Evolutionary conservation across 192 early-diverging fungal species (phyloP).

Genomic region (Umbelopsis isabellina): DNA sequence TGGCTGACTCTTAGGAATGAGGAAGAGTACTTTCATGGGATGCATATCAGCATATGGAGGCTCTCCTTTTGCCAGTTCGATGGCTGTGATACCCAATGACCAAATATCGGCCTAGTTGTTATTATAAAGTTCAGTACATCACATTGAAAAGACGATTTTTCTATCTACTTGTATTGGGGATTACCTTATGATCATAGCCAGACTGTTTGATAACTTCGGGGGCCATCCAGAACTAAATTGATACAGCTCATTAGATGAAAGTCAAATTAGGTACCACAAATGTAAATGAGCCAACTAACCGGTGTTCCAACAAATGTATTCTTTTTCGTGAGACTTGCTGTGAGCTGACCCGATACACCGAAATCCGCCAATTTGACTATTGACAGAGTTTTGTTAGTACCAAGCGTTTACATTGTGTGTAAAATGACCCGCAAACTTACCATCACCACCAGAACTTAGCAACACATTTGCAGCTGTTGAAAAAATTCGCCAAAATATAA

Average conservation of each 20-base stretch:
- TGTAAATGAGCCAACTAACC: slow-evolving; percentile 36
- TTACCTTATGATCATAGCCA: slow-evolving; percentile 87
- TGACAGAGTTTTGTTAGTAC: slow-evolving; percentile 8
- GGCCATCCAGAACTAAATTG: slow-evolving; percentile 82
- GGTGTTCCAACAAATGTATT: slow-evolving; percentile 99
- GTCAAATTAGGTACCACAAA: background rate
- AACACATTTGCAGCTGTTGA: slow-evolving; percentile 79
- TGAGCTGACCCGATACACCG: slow-evolving; percentile 96
- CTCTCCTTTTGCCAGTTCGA: slow-evolving; percentile 92
- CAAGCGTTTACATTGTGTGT: background rate
- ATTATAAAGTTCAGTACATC: background rate
- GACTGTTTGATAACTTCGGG: slow-evolving; percentile 95
- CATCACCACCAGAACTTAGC: slow-evolving; percentile 70
- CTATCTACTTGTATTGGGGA: background rate
- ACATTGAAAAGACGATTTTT: background rate
- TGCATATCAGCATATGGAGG: slow-evolving; percentile 94
- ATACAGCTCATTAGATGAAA: background rate
- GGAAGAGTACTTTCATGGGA: slow-evolving; percentile 93
- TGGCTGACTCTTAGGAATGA: slow-evolving; percentile 91
- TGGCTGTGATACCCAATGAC: slow-evolving; percentile 96
- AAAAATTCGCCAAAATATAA: background rate
- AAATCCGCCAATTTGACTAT: slow-evolving; percentile 95
- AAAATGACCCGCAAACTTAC: slow-evolving; percentile 22
- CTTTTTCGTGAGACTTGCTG: slow-evolving; percentile 90
- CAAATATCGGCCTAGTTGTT: slow-evolving; percentile 89